phyloP scores from a whole-genome alignment of 169 alveolate genomes.

The Cryptosporidium tyzzeri region DNA sequence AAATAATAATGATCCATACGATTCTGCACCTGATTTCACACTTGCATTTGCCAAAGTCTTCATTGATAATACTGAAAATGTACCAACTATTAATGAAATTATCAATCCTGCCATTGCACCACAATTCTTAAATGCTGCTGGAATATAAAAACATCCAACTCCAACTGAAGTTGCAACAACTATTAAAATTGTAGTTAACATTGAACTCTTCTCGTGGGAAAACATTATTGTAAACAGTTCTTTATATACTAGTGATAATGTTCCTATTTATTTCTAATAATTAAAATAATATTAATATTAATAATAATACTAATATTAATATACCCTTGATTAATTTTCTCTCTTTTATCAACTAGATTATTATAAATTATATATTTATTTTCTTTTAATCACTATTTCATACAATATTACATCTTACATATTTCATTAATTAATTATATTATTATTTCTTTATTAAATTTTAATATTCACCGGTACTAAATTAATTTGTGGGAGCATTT shows the following conservation, averaged over 20 bases:
- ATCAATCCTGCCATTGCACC: constrained; percentile 39
- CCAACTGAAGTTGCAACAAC: constrained; percentile 51
- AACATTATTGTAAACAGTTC: not conserved
- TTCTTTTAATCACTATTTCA: not conserved
- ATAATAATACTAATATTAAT: not conserved
- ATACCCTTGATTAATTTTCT: not conserved
- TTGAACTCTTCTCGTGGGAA: constrained; percentile 22
- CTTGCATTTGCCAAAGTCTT: constrained; percentile 61
- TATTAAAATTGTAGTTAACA: not conserved
- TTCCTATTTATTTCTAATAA: not conserved
- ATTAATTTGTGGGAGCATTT: not conserved
- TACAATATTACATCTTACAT: not conserved
- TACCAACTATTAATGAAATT: constrained; percentile 34
- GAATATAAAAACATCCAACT: constrained; percentile 66
- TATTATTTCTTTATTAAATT: constrained; percentile 2
- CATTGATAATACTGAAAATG: constrained; percentile 54
- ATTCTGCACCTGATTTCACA: constrained; percentile 41
- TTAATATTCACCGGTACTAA: constrained; percentile 16
- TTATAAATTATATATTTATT: too few species aligned
- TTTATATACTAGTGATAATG: not conserved
- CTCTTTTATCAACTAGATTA: not conserved
- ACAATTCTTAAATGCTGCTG: constrained; percentile 31
- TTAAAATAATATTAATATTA: not conserved
- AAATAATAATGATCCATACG: constrained; percentile 56
- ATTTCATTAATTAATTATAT: constrained; percentile 4